phyloP scores from a whole-genome alignment of 129 eudicot species.

The Escallonia rubra region DNA sequence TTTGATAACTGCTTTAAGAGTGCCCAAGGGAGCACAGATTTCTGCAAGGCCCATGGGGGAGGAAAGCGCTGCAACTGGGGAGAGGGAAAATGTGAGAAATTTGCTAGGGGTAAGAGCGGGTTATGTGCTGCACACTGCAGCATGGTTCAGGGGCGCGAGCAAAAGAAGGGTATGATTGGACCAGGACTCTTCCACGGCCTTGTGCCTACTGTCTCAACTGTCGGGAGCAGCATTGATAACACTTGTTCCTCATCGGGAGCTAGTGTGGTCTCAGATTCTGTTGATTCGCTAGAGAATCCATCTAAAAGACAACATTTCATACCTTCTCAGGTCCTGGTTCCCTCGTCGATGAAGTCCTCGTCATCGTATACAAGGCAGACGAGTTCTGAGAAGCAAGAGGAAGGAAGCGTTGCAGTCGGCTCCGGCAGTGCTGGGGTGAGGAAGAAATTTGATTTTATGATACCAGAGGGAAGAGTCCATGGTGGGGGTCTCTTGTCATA shows the following conservation, averaged over 20 bases:
- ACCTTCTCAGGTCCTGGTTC: slow-evolving; percentile 85
- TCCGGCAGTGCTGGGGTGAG: not conserved
- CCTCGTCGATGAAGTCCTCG: slow-evolving; percentile 74
- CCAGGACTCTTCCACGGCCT: slow-evolving; percentile 66
- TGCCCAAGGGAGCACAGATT: slow-evolving; percentile 90
- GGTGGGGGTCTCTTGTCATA: slow-evolving; percentile 62
- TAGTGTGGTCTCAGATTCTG: slow-evolving; percentile 45
- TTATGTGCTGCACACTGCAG: slow-evolving; percentile 83
- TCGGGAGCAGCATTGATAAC: slow-evolving; percentile 26
- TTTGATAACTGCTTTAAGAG: slow-evolving; percentile 72
- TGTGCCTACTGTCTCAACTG: slow-evolving; percentile 33
- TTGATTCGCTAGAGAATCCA: slow-evolving; percentile 27
- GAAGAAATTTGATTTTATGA: slow-evolving; percentile 29
- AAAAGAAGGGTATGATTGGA: slow-evolving; percentile 37
- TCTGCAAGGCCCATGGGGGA: slow-evolving; percentile 88
- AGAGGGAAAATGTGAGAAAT: slow-evolving; percentile 82
- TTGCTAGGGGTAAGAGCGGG: slow-evolving; percentile 82
- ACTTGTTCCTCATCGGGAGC: slow-evolving; percentile 43
- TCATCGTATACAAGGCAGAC: slow-evolving; percentile 17
- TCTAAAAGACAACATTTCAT: slow-evolving; percentile 51
- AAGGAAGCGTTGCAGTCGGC: slow-evolving; percentile 6
- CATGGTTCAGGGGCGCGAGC: slow-evolving; percentile 47
- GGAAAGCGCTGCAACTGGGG: slow-evolving; percentile 85
- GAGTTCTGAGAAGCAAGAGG: slow-evolving; percentile 27
- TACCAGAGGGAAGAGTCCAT: slow-evolving; percentile 72